Percentiles rank a stretch among this genome's conserved stretches.
phyloP scores from a whole-genome alignment of 1,139 yeast species.

The Pneumocystis oryctolagi region DNA sequence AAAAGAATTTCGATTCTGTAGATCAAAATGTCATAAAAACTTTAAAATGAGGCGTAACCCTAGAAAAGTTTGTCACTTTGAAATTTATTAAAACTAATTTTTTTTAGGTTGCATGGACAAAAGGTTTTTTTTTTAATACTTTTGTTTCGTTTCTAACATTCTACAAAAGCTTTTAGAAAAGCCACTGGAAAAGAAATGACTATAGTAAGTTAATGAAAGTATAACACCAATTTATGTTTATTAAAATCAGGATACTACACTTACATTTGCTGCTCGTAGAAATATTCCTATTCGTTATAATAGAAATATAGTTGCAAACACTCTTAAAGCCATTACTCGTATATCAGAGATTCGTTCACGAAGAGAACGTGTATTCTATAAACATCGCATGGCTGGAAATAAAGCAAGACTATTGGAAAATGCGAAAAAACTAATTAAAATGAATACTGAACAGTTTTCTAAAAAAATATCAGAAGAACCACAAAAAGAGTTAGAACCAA shows the following conservation, averaged over 20 bases:
- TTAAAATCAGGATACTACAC: slow-evolving; percentile 49
- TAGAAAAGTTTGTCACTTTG: slow-evolving; percentile 42
- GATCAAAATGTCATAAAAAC: slow-evolving; percentile 94
- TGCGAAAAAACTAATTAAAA: slow-evolving; percentile 23
- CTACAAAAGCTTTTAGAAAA: slow-evolving; percentile 98
- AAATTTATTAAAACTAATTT: neutral
- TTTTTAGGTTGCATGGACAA: slow-evolving; percentile 1
- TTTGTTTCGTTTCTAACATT: slow-evolving; percentile 33
- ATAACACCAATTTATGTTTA: neutral
- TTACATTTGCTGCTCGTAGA: slow-evolving; percentile 93
- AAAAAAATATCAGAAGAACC: neutral
- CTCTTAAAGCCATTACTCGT: slow-evolving; percentile 88
- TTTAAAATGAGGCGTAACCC: slow-evolving; percentile 98
- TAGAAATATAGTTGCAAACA: slow-evolving; percentile 87
- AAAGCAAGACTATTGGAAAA: slow-evolving; percentile 72
- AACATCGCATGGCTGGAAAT: slow-evolving; percentile 98
- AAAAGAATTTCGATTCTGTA: slow-evolving; percentile 90
- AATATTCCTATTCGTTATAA: slow-evolving; percentile 96
- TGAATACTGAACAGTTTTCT: neutral
- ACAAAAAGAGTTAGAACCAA: neutral
- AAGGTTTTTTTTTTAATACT: neutral
- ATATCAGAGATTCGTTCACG: slow-evolving; percentile 89
- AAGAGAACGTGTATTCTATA: slow-evolving; percentile 96
- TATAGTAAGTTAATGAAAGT: slow-evolving; percentile 22
- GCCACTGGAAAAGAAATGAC: slow-evolving; percentile 98